phyloP scores from a whole-genome alignment of 2,329 filamentous ascomycete genomes.

The Fusarium piperis region DNA sequence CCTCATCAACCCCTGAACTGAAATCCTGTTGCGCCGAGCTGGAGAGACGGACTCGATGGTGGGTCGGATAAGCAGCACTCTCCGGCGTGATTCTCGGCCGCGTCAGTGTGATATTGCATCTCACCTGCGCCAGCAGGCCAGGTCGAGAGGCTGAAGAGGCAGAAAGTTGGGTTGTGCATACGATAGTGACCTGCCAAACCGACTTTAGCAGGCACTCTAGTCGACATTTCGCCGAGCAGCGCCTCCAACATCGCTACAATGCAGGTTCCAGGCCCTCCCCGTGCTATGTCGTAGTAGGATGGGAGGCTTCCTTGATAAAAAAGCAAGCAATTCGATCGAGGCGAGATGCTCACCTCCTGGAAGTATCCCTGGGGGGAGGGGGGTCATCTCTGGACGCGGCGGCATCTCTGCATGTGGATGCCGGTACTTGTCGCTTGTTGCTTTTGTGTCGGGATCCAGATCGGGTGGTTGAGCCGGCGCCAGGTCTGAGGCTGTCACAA shows the following conservation, averaged over 20 bases:
- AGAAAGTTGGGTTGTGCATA: slow-evolving; percentile 11
- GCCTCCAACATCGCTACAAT: background rate
- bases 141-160: slow-evolving; percentile 12
- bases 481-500: slow-evolving; percentile 21
- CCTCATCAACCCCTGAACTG: slow-evolving; percentile 9
- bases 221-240: slow-evolving; percentile 30
- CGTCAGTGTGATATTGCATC: slow-evolving; percentile 31
- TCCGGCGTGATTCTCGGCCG: slow-evolving; percentile 41
- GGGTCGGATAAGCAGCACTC: slow-evolving; percentile 34
- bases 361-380: slow-evolving; percentile 9
- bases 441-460: slow-evolving; percentile 34
- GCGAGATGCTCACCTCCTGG: slow-evolving; percentile 5
- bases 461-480: slow-evolving; percentile 32
- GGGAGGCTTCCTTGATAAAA: background rate
- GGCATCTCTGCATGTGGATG: slow-evolving; percentile 32
- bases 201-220: slow-evolving; percentile 18
- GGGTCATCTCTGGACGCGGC: slow-evolving; percentile 1
- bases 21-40: background rate
- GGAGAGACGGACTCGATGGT: slow-evolving; percentile 10
- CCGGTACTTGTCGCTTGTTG: slow-evolving; percentile 34
- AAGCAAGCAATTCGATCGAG: slow-evolving; percentile 4
- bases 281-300: slow-evolving; percentile 10
- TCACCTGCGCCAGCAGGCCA: slow-evolving; percentile 27
- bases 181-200: slow-evolving; percentile 3
- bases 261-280: slow-evolving; percentile 16